These are phyloP conservation scores for Artemisia tridentata DNA, from an alignment of 129 eudicot genomes.

Conservation along the genomic window DNA sequence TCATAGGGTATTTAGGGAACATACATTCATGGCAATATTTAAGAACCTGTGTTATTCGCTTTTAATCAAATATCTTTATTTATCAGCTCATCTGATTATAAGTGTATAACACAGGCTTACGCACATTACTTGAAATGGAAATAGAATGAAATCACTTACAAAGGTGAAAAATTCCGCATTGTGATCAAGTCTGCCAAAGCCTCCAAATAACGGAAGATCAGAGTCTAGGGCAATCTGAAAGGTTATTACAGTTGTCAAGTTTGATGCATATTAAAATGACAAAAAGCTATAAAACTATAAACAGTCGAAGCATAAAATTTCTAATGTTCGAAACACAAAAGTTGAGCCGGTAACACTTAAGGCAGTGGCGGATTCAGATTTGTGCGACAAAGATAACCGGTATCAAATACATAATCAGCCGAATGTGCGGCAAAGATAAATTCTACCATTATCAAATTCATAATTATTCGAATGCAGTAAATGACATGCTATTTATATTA, in stretches of 20 bases:
- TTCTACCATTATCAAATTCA: too few species aligned
- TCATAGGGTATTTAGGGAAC: neutral
- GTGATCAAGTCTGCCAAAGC: conserved; percentile 73
- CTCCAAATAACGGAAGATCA: conserved; percentile 78
- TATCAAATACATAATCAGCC: too few species aligned
- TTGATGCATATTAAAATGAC: neutral
- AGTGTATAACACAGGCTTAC: neutral
- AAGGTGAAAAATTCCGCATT: conserved; percentile 75
- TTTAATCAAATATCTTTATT: neutral
- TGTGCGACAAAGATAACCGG: too few species aligned
- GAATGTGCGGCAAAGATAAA: too few species aligned
- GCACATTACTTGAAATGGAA: neutral
- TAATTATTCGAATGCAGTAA: too few species aligned
- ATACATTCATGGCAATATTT: neutral
- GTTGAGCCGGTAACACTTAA: too few species aligned
- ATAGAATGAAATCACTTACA: conserved; percentile 49
- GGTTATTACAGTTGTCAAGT: conserved; percentile 10
- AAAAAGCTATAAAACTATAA: neutral
- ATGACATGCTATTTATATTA: too few species aligned
- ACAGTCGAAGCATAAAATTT: neutral
- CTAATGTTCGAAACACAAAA: too few species aligned
- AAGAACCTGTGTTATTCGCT: neutral
- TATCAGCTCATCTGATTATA: neutral
- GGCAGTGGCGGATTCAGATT: too few species aligned
- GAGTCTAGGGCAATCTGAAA: conserved; percentile 86